Base-by-base conservation (phyloP, 169 alveolate genomes). In the Babesia caballi region DNA sequence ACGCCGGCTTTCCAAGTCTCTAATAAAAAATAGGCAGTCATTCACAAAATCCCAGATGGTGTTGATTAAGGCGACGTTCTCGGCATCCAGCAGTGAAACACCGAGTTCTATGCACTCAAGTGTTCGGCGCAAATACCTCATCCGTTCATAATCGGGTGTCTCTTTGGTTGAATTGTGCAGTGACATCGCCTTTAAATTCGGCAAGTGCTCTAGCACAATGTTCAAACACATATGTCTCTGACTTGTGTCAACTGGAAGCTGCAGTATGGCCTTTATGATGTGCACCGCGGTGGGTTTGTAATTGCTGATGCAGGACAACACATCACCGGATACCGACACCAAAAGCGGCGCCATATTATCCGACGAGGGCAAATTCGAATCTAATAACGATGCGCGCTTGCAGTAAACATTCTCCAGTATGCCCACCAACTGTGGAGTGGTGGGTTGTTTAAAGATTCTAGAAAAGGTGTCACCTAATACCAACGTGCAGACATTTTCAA, bases 41-140 rank as follows among this genome's bases (percentile, higher is more conserved):
- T 73, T 58, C 41, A 63, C 59, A 38, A 73, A 60, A 27, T 65
- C 67, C 84, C 84, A 73, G 4, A 73, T 73, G 11, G 38, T 28
- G 25, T 63, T 42, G 4, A 63, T 33, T 35, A 36, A 27, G 27
- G 32, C 25, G 50, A 8, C 53, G 19, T 76, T 74, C 17, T 40
- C 54, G 27, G 8, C 33, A 0, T 23, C 52, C 11, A 67, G 25
- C 41, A 38, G 54, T 0, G 33, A 5, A 42, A 49, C 60, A 32
- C 73, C 44, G n/a, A 63, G 8, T 9, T 63, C 46, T 9, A 67
- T 8, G 32, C 47, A 67, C 36, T 67, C 67, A 5, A 57, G 15
- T 8, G 21, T 12, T 25, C 47, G 47, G 3, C 73, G 58, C 32
- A 63, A 35, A 49, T 25, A 4, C 32, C 35, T n/a, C 4, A 63